Evolutionary conservation across 2,329 filamentous ascomycete genomes (phyloP).

Genomic region (Phoma sp.): DNA sequence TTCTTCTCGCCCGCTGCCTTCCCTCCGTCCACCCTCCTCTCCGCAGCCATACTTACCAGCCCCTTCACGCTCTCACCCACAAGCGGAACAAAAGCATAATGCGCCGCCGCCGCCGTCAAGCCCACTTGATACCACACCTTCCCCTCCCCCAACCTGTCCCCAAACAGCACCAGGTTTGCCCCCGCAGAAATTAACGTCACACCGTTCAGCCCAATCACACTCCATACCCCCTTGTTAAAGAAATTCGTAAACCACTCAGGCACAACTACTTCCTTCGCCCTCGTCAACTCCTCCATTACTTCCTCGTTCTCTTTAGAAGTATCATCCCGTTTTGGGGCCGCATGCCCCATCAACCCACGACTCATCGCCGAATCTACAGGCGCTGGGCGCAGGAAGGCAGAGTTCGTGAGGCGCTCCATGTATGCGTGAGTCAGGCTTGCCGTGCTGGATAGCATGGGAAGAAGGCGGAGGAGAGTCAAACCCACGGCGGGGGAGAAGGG

Average conservation of each 20-base stretch:
- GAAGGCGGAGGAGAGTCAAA: conserved; percentile 23
- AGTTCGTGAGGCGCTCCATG: conserved; percentile 32
- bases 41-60: conserved; percentile 23
- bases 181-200: conserved; percentile 19
- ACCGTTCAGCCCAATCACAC: conserved; percentile 28
- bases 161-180: conserved; percentile 14
- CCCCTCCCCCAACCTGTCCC: conserved; percentile 1
- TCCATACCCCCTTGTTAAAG: conserved; percentile 27
- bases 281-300: background rate
- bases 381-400: conserved; percentile 24
- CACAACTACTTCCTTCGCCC: conserved; percentile 19
- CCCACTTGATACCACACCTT: conserved; percentile 19
- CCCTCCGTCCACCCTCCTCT: conserved; percentile 3
- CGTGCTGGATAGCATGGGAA: conserved; percentile 30
- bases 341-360: background rate
- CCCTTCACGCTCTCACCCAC: conserved; percentile 20
- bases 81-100: conserved; percentile 29
- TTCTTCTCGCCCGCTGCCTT: background rate
- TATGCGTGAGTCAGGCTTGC: conserved; percentile 36
- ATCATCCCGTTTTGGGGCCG: background rate
- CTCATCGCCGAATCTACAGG: conserved; percentile 8
- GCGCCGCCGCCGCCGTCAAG: conserved; percentile 23
- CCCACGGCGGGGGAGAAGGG: too few relatives aligned
- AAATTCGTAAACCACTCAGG: conserved; percentile 28
- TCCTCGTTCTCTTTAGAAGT: background rate